Percentiles rank a stretch among this genome's conserved stretches.
Conservation (phyloP, 495 filamentous ascomycete species). For the Neohortaea acidophila region DNA sequence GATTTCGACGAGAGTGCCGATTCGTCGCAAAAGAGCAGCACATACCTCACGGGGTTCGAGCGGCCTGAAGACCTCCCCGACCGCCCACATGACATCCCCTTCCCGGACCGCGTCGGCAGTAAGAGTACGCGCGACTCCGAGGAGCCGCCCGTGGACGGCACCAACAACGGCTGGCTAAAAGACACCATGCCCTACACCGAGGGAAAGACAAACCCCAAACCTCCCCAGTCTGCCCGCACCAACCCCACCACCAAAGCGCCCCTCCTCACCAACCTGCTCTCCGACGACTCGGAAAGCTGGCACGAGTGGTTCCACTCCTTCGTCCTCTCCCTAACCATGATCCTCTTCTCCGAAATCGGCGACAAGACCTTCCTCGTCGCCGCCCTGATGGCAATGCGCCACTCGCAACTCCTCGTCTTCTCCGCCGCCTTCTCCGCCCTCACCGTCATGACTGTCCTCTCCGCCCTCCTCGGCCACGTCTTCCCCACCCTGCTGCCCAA, state of each 20-base stretch:
- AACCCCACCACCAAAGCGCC: background rate
- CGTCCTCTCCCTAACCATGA: conserved; percentile 87
- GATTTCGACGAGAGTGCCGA: conserved; percentile 34
- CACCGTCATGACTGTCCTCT: conserved; percentile 89
- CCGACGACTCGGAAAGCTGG: conserved; percentile 38
- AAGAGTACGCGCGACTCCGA: conserved; percentile 29
- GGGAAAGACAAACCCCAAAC: conserved; percentile 1
- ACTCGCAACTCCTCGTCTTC: conserved; percentile 85
- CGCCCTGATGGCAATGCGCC: conserved; percentile 97
- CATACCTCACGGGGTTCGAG: conserved; percentile 29
- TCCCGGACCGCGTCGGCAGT: conserved; percentile 36
- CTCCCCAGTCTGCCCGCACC: conserved; percentile 2
- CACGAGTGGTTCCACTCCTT: conserved; percentile 84
- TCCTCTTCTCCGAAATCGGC: conserved; percentile 90
- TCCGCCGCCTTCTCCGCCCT: conserved; percentile 83
- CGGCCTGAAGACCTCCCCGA: conserved; percentile 71
- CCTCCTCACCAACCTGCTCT: conserved; percentile 17
- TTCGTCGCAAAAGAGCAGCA: conserved; percentile 47
- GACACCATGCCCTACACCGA: conserved; percentile 37
- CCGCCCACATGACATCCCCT: conserved; percentile 63
- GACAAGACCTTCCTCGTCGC: conserved; percentile 98
- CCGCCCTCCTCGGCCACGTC: conserved; percentile 84
- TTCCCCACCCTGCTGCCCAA: conserved; percentile 85
- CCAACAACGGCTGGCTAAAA: conserved; percentile 31
- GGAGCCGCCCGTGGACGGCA: conserved; percentile 6